Evolutionary conservation across 768 basidiomycete species (phyloP).

Genomic region (Pholiota conissans): DNA sequence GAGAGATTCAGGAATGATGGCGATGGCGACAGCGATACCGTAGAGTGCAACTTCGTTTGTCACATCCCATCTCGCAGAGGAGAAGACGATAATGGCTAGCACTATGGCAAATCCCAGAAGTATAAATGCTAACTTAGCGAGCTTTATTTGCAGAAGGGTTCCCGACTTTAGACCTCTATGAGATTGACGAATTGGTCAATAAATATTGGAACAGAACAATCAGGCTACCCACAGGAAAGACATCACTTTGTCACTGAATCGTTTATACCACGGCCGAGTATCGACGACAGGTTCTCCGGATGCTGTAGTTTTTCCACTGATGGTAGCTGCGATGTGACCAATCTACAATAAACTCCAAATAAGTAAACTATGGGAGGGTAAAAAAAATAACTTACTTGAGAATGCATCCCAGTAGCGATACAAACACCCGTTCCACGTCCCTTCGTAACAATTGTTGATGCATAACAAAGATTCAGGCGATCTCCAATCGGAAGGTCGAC

Average conservation of each 20-base stretch:
- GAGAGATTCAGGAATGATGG: slow-evolving; percentile 42
- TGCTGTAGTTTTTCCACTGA: slow-evolving; percentile 26
- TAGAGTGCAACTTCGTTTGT: slow-evolving; percentile 35
- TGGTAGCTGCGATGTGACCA: slow-evolving; percentile 36
- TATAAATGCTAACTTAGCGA: slow-evolving; percentile 34
- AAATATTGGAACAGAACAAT: background rate
- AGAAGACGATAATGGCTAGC: slow-evolving; percentile 37
- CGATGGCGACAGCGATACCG: slow-evolving; percentile 37
- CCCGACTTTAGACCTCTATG: slow-evolving; percentile 33
- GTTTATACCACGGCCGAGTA: slow-evolving; percentile 22
- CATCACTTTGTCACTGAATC: slow-evolving; percentile 21
- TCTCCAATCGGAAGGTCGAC: slow-evolving; percentile 41
- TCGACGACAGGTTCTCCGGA: slow-evolving; percentile 15
- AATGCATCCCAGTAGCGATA: slow-evolving; percentile 50
- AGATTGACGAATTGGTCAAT: background rate
- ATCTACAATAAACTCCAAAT: slow-evolving; percentile 25
- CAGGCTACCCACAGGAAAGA: slow-evolving; percentile 27
- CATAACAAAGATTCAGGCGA: slow-evolving; percentile 42
- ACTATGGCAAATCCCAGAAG: slow-evolving; percentile 35
- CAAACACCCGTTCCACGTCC: slow-evolving; percentile 50
- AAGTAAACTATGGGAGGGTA: background rate
- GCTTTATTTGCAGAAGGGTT: slow-evolving; percentile 38
- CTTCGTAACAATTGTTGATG: slow-evolving; percentile 44
- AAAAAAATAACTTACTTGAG: slow-evolving; percentile 42
- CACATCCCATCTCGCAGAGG: slow-evolving; percentile 32